phyloP scores from a whole-genome alignment of 768 basidiomycete genomes.

The Tylopilus sp. region DNA sequence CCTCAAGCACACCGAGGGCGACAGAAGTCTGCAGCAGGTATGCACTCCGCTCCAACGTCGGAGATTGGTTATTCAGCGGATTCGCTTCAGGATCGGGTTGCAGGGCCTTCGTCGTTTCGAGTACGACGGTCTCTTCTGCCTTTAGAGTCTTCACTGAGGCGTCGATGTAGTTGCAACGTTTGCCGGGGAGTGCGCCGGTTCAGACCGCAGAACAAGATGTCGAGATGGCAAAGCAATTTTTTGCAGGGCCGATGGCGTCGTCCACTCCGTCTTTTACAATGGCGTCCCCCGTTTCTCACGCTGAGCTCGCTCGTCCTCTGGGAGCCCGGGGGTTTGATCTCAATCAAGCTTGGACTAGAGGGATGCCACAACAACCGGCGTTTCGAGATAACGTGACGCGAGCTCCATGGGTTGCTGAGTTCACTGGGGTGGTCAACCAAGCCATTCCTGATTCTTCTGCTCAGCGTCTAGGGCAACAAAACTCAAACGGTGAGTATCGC shows the following conservation, averaged over 20 bases:
- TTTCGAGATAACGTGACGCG: slow-evolving; percentile 34
- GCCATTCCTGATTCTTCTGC: slow-evolving; percentile 22
- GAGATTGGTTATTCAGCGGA: not conserved
- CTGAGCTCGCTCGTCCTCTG: slow-evolving; percentile 27
- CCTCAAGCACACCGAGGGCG: slow-evolving; percentile 84
- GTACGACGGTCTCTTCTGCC: slow-evolving; percentile 36
- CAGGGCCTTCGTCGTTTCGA: slow-evolving; percentile 68
- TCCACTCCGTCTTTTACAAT: slow-evolving; percentile 35
- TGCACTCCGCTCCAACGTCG: slow-evolving; percentile 9
- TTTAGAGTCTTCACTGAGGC: not conserved
- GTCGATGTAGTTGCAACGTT: slow-evolving; percentile 60
- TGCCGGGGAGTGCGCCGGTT: slow-evolving; percentile 54
- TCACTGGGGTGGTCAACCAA: slow-evolving; percentile 34
- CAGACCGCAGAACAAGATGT: slow-evolving; percentile 62
- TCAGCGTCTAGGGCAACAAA: slow-evolving; percentile 32
- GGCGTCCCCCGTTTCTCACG: slow-evolving; percentile 30
- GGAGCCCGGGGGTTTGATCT: slow-evolving; percentile 36
- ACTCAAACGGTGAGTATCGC: slow-evolving; percentile 19
- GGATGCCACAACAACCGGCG: slow-evolving; percentile 41
- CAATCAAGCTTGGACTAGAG: slow-evolving; percentile 52
- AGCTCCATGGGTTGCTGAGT: slow-evolving; percentile 58
- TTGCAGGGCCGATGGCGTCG: slow-evolving; percentile 44
- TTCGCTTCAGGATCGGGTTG: slow-evolving; percentile 60
- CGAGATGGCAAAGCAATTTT: slow-evolving; percentile 77
- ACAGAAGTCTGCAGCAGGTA: slow-evolving; percentile 86